These are phyloP conservation scores for Apium graveolens DNA, from an alignment of 129 eudicot species.

Conservation along the genomic window DNA sequence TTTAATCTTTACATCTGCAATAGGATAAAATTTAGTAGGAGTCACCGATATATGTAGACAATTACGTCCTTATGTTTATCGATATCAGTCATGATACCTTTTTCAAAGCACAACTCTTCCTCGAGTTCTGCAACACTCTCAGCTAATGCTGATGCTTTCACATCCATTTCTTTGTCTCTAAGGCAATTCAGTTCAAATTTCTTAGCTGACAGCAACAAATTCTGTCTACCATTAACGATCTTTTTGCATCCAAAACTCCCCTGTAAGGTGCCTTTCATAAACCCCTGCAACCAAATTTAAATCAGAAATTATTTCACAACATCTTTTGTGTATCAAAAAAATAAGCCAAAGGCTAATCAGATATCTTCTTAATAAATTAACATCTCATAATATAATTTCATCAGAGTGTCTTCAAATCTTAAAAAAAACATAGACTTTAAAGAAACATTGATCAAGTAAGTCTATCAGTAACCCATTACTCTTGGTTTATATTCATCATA, in stretches of 20 bases:
- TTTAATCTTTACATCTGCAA: slow-evolving; percentile 30
- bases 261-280: slow-evolving; percentile 1
- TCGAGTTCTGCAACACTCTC: slow-evolving; percentile 38
- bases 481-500: not conserved
- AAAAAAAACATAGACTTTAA: not conserved
- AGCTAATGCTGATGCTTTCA: slow-evolving; percentile 37
- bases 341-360: not conserved
- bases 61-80: not conserved
- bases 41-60: not conserved
- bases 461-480: not conserved
- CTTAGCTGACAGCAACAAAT: slow-evolving; percentile 9
- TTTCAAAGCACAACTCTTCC: slow-evolving; percentile 30
- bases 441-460: not conserved
- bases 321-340: not conserved
- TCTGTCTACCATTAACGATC: slow-evolving; percentile 9
- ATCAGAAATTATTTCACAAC: not conserved
- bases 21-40: slow-evolving; percentile 11
- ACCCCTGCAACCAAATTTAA: slow-evolving; percentile 14
- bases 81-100: not conserved
- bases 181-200: slow-evolving; percentile 47
- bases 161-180: slow-evolving; percentile 57
- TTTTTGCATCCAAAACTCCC: slow-evolving; percentile 28
- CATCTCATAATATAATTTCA: not conserved
- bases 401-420: not conserved
- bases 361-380: not conserved